Conservation (phyloP, 345 rosid species). For the Barbarea vulgaris region DNA sequence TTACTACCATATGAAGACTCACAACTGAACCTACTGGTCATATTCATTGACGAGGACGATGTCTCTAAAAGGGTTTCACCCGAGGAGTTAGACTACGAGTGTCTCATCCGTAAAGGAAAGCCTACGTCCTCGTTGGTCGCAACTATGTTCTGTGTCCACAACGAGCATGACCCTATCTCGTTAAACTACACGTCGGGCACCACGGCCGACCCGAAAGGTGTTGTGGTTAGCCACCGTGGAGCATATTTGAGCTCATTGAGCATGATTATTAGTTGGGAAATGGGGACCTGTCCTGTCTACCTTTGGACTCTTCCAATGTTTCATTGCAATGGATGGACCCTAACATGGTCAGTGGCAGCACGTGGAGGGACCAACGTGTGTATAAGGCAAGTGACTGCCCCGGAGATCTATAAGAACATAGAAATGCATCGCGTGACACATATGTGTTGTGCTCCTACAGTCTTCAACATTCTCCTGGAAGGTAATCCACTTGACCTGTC, state of each 20-base stretch:
- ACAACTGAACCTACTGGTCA: constrained; percentile 37
- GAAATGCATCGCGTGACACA: constrained; percentile 63
- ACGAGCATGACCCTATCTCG: constrained; percentile 74
- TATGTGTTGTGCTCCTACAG: constrained; percentile 83
- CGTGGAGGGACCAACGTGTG: constrained; percentile 86
- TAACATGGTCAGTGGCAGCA: constrained; percentile 74
- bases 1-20: constrained; percentile 44
- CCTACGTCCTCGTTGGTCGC: constrained; percentile 15
- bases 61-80: not conserved
- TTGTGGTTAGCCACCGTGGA: constrained; percentile 76
- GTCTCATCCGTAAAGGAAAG: constrained; percentile 47
- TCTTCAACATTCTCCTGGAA: constrained; percentile 49
- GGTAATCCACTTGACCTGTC: constrained; percentile 35
- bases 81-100: constrained; percentile 49
- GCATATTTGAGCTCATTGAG: constrained; percentile 68
- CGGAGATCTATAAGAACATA: constrained; percentile 57
- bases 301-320: constrained; percentile 93
- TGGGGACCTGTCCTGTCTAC: constrained; percentile 54
- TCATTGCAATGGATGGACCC: constrained; percentile 89
- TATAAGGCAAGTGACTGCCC: constrained; percentile 55
- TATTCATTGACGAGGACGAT: constrained; percentile 12
- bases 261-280: constrained; percentile 49
- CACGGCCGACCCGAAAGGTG: constrained; percentile 82
- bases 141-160: constrained; percentile 29
- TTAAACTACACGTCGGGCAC: constrained; percentile 87